These are phyloP conservation scores for Rhodosporidiobolus odoratus DNA, from an alignment of 768 basidiomycete genomes.

Conservation along the genomic window DNA sequence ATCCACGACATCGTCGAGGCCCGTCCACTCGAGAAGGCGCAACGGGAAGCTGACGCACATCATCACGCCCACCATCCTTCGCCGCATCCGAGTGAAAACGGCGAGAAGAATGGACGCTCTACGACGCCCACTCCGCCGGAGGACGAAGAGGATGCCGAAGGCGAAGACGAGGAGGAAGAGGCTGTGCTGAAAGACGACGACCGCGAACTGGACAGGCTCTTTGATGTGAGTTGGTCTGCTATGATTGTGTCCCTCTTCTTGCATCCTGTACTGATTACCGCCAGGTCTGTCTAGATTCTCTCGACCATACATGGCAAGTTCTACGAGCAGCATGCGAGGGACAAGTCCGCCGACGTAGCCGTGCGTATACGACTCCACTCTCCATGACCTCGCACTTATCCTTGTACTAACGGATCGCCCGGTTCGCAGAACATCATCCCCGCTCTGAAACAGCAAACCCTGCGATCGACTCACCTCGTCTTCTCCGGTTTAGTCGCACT, in stretches of 20 bases:
- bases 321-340: slow-evolving; percentile 60
- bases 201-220: slow-evolving; percentile 69
- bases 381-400: slow-evolving; percentile 40
- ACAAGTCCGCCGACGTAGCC: slow-evolving; percentile 59
- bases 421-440: slow-evolving; percentile 71
- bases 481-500: slow-evolving; percentile 95
- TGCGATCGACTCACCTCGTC: slow-evolving; percentile 73
- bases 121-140: not conserved
- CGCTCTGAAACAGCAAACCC: slow-evolving; percentile 63
- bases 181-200: slow-evolving; percentile 85
- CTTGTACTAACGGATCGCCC: slow-evolving; percentile 9
- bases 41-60: slow-evolving; percentile 70
- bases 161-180: slow-evolving; percentile 53
- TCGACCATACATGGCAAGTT: slow-evolving; percentile 71
- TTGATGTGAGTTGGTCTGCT: slow-evolving; percentile 54
- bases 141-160: slow-evolving; percentile 45
- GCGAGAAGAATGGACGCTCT: slow-evolving; percentile 22
- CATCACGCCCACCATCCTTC: slow-evolving; percentile 48
- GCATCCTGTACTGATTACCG: not conserved
- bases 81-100: slow-evolving; percentile 18
- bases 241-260: not conserved
- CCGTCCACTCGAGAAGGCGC: slow-evolving; percentile 67
- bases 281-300: slow-evolving; percentile 58
- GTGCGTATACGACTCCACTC: slow-evolving; percentile 49
- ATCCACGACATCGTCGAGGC: slow-evolving; percentile 40